Base-by-base conservation (phyloP, 2,329 filamentous ascomycete genomes). In the Diaporthe helianthi region DNA sequence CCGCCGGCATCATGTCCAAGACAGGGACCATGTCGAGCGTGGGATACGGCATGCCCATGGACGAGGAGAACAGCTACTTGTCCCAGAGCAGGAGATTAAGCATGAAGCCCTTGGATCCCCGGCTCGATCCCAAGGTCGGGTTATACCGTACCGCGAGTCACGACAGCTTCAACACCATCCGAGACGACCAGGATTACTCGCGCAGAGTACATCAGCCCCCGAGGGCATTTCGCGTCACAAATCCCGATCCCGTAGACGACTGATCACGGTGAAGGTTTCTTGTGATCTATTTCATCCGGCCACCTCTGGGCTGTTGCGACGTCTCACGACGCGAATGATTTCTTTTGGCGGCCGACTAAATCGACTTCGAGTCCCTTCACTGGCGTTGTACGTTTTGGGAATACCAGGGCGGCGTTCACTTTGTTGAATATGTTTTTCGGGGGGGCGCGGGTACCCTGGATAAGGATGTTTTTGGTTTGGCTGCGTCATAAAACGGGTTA, bases 131-230 rank as follows among this genome's bases (percentile, higher is more conserved):
- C 0, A 89, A 86, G 71, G 82, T 84, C 44, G 85, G 84, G 22
- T 79, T 89, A 15, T 90, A 90, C 76, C 80, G 85, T 22, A 79
- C 80, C 53, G 81, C 82, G 31, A 90, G 88, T 73, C 84, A 85
- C 71, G 88, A 90, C 76, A 90, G 88, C 75, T 79, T 91, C 75
- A 87, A 87, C 73, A 90, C 88, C 1, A 79, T 91, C 6, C 86
- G 86, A 68, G 89, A 91, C 75, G 87, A 90, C 71, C 87, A 89
- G 69, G 89, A 91, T 73, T 91, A 91, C 75, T 90, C 88, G 47
- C 82, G 89, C 72, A 82, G 83, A 73, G 87, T 90, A 17, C 85
- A 85, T 61, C 80, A 83, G 52, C 83, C 85, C 12, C 69, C 71
- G 7, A 81, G 85, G 74, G 86, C 90, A 9, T 81, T 91, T n/a